phyloP scores from a whole-genome alignment of 2,329 filamentous ascomycete species.

The Scedosporium dehoogii region DNA sequence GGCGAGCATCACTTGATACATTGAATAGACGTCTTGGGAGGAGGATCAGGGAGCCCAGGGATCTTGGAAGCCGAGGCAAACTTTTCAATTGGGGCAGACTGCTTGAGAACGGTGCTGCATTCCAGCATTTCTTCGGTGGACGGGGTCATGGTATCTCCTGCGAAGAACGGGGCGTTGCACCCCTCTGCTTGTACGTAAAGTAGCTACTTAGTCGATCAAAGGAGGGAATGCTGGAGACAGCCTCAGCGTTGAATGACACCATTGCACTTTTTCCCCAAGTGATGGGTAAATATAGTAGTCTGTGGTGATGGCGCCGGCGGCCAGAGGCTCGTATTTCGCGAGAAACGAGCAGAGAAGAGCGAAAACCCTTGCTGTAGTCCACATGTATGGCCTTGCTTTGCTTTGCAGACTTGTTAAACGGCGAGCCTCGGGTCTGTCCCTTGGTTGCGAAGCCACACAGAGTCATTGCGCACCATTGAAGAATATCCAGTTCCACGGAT shows the following conservation, averaged over 20 bases:
- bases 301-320: constrained; percentile 45
- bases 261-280: constrained; percentile 11
- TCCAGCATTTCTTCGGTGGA: constrained; percentile 21
- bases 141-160: constrained; percentile 10
- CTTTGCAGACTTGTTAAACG: not conserved
- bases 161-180: constrained; percentile 23
- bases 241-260: constrained; percentile 13
- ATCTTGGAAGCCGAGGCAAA: constrained; percentile 15
- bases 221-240: constrained; percentile 12
- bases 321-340: constrained; percentile 34
- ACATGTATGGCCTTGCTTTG: constrained; percentile 39
- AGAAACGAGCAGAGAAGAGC: constrained; percentile 40
- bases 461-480: not conserved
- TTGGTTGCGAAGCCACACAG: not conserved
- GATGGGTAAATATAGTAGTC: constrained; percentile 28
- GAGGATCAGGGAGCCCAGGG: constrained; percentile 14
- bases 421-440: not conserved
- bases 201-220: constrained; percentile 14
- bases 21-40: constrained; percentile 21
- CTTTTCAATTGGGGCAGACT: constrained; percentile 21
- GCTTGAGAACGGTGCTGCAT: constrained; percentile 20
- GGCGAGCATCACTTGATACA: constrained; percentile 16
- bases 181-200: constrained; percentile 13
- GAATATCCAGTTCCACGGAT: not conserved
- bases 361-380: constrained; percentile 48